phyloP scores from a whole-genome alignment of 1,139 yeast species.

The Suhomyces ambrosiae region DNA sequence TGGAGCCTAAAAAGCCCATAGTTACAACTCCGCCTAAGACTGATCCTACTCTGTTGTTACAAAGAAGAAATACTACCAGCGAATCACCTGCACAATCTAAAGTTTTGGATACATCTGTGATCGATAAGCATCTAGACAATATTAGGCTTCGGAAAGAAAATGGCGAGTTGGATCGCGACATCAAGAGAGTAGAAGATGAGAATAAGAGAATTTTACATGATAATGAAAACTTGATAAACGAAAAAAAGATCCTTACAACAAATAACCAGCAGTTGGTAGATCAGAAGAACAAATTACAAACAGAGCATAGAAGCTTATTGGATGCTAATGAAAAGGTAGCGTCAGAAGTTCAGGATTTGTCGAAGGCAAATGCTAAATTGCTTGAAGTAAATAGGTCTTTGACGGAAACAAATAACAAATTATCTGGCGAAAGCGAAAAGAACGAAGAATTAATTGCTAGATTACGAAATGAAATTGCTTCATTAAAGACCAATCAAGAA shows the following conservation, averaged over 20 bases:
- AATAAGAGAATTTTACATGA: conserved; percentile 11
- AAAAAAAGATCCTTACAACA: conserved; percentile 8
- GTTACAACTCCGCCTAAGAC: conserved; percentile 12
- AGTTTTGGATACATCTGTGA: conserved; percentile 38
- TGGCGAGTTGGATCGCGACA: conserved; percentile 20
- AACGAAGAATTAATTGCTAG: conserved; percentile 36
- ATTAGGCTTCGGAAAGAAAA: conserved; percentile 39
- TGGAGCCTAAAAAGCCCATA: conserved; percentile 15
- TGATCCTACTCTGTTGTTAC: conserved; percentile 29
- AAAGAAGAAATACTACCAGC: conserved; percentile 16
- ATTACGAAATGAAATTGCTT: conserved; percentile 25
- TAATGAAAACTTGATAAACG: conserved; percentile 10
- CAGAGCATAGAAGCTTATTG: neutral
- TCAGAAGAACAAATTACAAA: conserved; percentile 2
- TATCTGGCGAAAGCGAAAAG: conserved; percentile 4
- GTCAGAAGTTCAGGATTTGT: conserved; percentile 1
- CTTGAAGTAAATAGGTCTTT: conserved; percentile 14
- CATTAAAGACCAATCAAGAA: conserved; percentile 1
- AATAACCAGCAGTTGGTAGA: conserved; percentile 8
- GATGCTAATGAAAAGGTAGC: conserved; percentile 3
- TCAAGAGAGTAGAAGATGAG: conserved; percentile 8
- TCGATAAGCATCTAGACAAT: conserved; percentile 49
- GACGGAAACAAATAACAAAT: conserved; percentile 8
- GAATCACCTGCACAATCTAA: conserved; percentile 19
- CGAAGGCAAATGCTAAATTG: conserved; percentile 13